phyloP scores from a whole-genome alignment of 805 yeast species.

The Lipomyces oligophaga region DNA sequence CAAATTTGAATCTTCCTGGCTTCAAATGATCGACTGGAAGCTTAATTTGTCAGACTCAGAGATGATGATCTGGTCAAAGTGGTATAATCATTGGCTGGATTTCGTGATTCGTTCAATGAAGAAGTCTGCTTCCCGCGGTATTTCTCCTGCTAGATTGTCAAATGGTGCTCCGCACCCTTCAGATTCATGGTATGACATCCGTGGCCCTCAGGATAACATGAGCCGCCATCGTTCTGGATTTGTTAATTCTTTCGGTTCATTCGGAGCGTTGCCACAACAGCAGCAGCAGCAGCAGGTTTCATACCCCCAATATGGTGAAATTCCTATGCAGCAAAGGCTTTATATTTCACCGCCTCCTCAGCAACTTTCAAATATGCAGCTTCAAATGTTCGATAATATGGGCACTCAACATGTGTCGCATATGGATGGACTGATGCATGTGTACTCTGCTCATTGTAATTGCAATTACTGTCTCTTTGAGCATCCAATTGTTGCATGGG shows the following conservation, averaged over 20 bases:
- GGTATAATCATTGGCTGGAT: conserved; percentile 34
- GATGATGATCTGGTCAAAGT: conserved; percentile 35
- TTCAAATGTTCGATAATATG: conserved; percentile 5
- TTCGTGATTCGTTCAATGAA: not conserved
- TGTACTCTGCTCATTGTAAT: conserved; percentile 18
- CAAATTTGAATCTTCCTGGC: conserved; percentile 66
- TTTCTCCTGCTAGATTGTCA: not conserved
- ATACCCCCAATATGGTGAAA: not conserved
- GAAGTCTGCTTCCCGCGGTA: not conserved
- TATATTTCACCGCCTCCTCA: conserved; percentile 8
- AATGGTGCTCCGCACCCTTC: too few relatives aligned
- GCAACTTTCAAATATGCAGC: conserved; percentile 1
- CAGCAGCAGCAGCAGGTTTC: conserved; percentile 1
- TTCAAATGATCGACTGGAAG: conserved; percentile 57
- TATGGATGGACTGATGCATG: too few relatives aligned
- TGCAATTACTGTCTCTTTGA: conserved; percentile 24
- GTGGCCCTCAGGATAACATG: conserved; percentile 1
- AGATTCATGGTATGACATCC: conserved; percentile 6
- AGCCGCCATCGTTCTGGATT: not conserved
- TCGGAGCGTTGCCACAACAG: not conserved
- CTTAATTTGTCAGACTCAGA: conserved; percentile 44
- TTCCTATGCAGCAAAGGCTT: not conserved
- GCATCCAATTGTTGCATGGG: conserved; percentile 12
- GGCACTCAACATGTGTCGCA: too few relatives aligned
- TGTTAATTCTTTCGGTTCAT: not conserved